A percentile compares a stretch with the other conserved stretches of the same genome.
Evolutionary conservation across 2,329 filamentous ascomycete genomes (phyloP).

Genomic region (Byssochlamys sp.): DNA sequence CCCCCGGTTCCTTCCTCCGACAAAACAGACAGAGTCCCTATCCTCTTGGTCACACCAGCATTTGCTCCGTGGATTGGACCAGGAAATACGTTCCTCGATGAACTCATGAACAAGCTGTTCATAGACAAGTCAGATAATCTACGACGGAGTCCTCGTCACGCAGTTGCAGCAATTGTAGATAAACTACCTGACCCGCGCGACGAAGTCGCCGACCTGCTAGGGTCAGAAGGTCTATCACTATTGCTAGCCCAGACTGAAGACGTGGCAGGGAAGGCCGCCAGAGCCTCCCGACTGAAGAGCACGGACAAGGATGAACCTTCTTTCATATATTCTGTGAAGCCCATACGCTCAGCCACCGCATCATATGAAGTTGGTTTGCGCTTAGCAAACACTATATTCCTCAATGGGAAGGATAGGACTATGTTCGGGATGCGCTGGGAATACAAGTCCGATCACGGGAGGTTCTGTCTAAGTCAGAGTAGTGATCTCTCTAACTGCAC

Average conservation of each 20-base stretch:
- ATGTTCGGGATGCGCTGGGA: slow-evolving; percentile 29
- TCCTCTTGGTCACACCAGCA: slow-evolving; percentile 28
- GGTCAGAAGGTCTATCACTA: slow-evolving; percentile 27
- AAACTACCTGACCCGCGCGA: slow-evolving; percentile 18
- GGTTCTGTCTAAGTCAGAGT: slow-evolving; percentile 16
- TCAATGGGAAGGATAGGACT: slow-evolving; percentile 33
- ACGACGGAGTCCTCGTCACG: slow-evolving; percentile 12
- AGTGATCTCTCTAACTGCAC: slow-evolving; percentile 24
- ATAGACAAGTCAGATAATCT: slow-evolving; percentile 7
- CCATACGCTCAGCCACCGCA: not conserved
- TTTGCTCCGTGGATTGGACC: slow-evolving; percentile 30
- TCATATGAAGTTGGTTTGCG: slow-evolving; percentile 29
- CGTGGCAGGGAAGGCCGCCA: slow-evolving; percentile 21
- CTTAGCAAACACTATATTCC: slow-evolving; percentile 34
- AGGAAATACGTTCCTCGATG: slow-evolving; percentile 20
- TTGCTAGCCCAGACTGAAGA: slow-evolving; percentile 16
- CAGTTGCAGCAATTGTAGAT: slow-evolving; percentile 29
- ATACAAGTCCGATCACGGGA: slow-evolving; percentile 12
- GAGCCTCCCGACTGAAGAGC: slow-evolving; percentile 19
- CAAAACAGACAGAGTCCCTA: slow-evolving; percentile 14
- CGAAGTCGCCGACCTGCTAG: slow-evolving; percentile 3
- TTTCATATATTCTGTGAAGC: slow-evolving; percentile 20
- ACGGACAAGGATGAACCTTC: slow-evolving; percentile 23
- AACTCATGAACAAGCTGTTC: slow-evolving; percentile 20
- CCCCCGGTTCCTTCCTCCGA: slow-evolving; percentile 11